Evolutionary conservation across 192 early-diverging fungal species (phyloP), one percentile per base, ranked within the genome.

Genomic region (Chytriomyces sp.): DNA sequence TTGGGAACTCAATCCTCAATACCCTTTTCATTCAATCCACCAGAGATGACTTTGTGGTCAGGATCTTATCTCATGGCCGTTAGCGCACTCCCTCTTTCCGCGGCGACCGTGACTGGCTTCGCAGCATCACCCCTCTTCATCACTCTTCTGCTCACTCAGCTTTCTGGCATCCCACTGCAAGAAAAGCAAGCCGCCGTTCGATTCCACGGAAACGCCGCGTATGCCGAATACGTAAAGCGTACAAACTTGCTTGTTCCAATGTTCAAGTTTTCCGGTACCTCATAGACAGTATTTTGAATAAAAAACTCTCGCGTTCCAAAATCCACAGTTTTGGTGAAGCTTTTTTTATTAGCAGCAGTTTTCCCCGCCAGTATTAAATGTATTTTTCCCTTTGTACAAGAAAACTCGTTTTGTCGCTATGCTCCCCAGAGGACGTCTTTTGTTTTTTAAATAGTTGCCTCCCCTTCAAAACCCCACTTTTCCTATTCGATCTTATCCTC

Each of bases 91-190:
- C 79, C 79, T 2, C 46, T 26, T 16, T 80, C 75, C 13, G 7
- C 47, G 16, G 9, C 46, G n/a, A 57, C 79, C 9, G 69, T 49
- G 2, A 6, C 49, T 23, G 46, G 18, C n/a, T 74, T 80, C 24
- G 43, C 74, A 18, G 62, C 48, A 7, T 80, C 79, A 7, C 79
- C 79, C 5, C 23, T 67, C 11, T 76, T 80, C 57, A 77, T 69
- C 47, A 77, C 73, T 0, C 67, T 57, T 3, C 6, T 80, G 8
- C 47, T 80, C n/a, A 69, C 62, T 7, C 43, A 57, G 13, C 44
- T 80, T 9, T 77, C 75, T 69, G 79, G 79, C 8, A 71, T 80
- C 23, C 79, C 73, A 23, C 59, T 77, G 7, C 79, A 80, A 46
- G 79, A 80, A 46, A 50, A 26, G 45, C 73, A 69, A 23, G 79